These are phyloP conservation scores for Diaporthe citri DNA, from an alignment of 2,329 filamentous ascomycete genomes.

Conservation along the genomic window DNA sequence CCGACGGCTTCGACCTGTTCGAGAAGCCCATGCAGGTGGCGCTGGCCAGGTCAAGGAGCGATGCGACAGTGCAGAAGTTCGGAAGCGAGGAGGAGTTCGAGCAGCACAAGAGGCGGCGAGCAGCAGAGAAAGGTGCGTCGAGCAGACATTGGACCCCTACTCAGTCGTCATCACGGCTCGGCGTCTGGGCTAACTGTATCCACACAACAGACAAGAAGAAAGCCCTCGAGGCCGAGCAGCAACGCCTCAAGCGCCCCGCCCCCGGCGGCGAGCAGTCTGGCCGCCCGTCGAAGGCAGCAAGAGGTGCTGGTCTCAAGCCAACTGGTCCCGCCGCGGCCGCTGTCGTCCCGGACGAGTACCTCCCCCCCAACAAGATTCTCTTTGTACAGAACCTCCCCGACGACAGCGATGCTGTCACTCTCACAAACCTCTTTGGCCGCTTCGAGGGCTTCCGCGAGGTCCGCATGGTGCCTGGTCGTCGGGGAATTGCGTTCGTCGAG, in stretches of 20 bases:
- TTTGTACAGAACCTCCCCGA: slow-evolving; percentile 94
- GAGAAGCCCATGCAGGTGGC: slow-evolving; percentile 90
- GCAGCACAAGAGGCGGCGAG: slow-evolving; percentile 82
- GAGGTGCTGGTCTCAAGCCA: slow-evolving; percentile 81
- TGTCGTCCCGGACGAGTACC: slow-evolving; percentile 95
- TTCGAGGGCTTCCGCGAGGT: slow-evolving; percentile 97
- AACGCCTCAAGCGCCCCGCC: slow-evolving; percentile 76
- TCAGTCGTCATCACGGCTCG: neutral
- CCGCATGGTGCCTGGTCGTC: slow-evolving; percentile 85
- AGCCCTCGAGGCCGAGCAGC: slow-evolving; percentile 83
- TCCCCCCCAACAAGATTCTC: slow-evolving; percentile 96
- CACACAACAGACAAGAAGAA: slow-evolving; percentile 74
- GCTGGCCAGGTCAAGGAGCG: slow-evolving; percentile 85
- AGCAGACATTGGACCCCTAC: neutral
- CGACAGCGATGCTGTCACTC: slow-evolving; percentile 83
- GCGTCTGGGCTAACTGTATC: slow-evolving; percentile 16
- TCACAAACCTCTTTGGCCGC: slow-evolving; percentile 84
- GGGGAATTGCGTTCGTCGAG: slow-evolving; percentile 94
- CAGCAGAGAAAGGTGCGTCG: slow-evolving; percentile 87
- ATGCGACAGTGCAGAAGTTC: slow-evolving; percentile 83
- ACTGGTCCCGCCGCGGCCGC: slow-evolving; percentile 75
- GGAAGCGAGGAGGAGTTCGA: slow-evolving; percentile 88
- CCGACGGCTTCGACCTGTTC: slow-evolving; percentile 93
- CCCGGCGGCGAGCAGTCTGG: slow-evolving; percentile 60
- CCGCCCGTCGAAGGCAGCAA: slow-evolving; percentile 77